Conservation (phyloP, 1,284 basidiomycete genomes). For the Rhodotorula sp. region DNA sequence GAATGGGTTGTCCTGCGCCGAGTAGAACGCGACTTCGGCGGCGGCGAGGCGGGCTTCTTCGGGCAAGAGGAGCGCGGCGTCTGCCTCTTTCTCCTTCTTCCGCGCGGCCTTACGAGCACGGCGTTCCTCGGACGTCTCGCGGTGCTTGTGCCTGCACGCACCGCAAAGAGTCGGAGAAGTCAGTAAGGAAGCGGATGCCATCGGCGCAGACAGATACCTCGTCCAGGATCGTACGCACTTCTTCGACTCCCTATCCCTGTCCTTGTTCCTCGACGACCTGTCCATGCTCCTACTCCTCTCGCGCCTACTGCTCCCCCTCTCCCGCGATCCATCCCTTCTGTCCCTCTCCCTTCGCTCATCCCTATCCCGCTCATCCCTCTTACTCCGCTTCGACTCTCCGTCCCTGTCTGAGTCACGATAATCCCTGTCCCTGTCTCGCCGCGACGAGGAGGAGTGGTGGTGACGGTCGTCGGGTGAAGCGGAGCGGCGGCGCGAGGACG, state of each 20-base stretch:
- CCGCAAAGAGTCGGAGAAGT: no score
- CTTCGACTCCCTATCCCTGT: slow-evolving; percentile 17
- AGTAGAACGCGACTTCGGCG: slow-evolving; percentile 70
- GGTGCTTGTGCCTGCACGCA: slow-evolving; percentile 6
- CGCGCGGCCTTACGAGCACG: slow-evolving; percentile 36
- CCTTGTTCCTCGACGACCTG: slow-evolving; percentile 18
- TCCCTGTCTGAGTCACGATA: slow-evolving; percentile 43
- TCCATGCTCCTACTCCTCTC: slow-evolving; percentile 31
- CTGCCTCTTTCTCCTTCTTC: slow-evolving; percentile 37
- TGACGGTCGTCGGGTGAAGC: slow-evolving; percentile 17
- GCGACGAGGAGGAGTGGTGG: slow-evolving; percentile 1
- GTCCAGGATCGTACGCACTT: background rate
- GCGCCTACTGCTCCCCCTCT: slow-evolving; percentile 11
- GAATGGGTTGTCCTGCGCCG: slow-evolving; percentile 93
- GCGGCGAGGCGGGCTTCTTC: slow-evolving; percentile 55
- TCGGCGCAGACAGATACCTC: slow-evolving; percentile 32
- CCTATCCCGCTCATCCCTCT: slow-evolving; percentile 36
- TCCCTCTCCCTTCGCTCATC: slow-evolving; percentile 21
- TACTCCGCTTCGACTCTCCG: slow-evolving; percentile 26
- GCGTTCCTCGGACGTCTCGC: slow-evolving; percentile 38
- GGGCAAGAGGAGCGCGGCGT: slow-evolving; percentile 26
- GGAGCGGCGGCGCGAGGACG: slow-evolving; percentile 13
- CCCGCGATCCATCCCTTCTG: background rate
- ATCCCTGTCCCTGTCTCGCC: slow-evolving; percentile 13
- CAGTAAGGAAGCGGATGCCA: background rate